Evolutionary conservation across 2,329 filamentous ascomycete species (phyloP).

Genomic region (Fusarium nematophilum): DNA sequence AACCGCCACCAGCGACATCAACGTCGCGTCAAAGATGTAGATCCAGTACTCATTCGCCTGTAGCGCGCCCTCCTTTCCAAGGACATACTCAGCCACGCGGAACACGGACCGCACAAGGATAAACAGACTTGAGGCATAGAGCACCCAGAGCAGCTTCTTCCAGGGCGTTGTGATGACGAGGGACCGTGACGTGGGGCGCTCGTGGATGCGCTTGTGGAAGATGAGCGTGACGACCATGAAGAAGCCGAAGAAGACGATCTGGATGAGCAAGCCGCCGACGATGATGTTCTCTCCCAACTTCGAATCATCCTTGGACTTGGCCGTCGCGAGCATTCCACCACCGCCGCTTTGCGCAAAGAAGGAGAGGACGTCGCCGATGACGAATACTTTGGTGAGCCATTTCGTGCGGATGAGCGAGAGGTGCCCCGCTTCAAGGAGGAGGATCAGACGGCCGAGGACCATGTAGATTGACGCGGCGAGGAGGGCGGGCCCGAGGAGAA

Average conservation of each 20-base stretch:
- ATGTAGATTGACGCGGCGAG: conserved; percentile 59
- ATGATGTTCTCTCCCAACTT: conserved; percentile 58
- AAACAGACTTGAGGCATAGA: conserved; percentile 40
- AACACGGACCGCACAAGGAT: conserved; percentile 54
- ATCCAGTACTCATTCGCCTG: conserved; percentile 48
- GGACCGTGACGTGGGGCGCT: conserved; percentile 2
- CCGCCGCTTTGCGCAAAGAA: conserved; percentile 46
- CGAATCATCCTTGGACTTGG: conserved; percentile 33
- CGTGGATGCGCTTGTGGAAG: conserved; percentile 52
- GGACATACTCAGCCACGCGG: conserved; percentile 54
- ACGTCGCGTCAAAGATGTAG: conserved; percentile 50
- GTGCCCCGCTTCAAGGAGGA: conserved; percentile 48
- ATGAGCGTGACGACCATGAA: conserved; percentile 59
- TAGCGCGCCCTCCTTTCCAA: conserved; percentile 46
- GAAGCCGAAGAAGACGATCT: conserved; percentile 64
- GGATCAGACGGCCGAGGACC: conserved; percentile 55
- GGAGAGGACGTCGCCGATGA: conserved; percentile 59
- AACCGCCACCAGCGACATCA: conserved; percentile 42
- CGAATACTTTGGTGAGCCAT: conserved; percentile 61
- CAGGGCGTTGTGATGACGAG: conserved; percentile 34
- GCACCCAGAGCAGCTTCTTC: conserved; percentile 40
- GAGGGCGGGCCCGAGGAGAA: conserved; percentile 51
- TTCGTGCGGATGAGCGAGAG: conserved; percentile 54
- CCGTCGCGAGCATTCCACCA: conserved; percentile 30
- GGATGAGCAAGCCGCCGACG: conserved; percentile 62